Base-by-base conservation (phyloP, 805 yeast species). In the Myxozyma udenii region DNA sequence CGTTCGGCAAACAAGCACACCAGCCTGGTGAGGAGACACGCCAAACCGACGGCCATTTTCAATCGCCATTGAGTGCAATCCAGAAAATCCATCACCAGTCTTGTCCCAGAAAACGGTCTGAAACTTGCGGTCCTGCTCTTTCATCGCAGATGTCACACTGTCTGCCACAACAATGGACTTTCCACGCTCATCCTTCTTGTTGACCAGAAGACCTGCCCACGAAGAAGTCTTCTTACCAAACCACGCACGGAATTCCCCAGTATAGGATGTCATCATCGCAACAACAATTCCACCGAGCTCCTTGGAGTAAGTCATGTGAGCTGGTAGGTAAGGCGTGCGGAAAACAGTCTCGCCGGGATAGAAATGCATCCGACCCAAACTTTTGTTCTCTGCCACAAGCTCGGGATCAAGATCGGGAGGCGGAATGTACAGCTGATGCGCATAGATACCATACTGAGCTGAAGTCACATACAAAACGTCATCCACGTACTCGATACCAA, bases 21-120 rank as follows among this genome's bases (percentile, higher is more conserved):
- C 60, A 4, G 52, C 48, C 39, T 52, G 55, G 38, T 55, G 58
- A 14, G 50, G 49, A 9, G 51, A 43, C 19, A 51, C 56, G 36
- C 60, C 60, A 39, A 55, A 55, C 16, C 60, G 40, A 16, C 55
- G 52, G n/a, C 60, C 60, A 30, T 55, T 55, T 39, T 49, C 60
- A 19, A 55, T 48, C 14, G 48, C 44, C 52, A 55, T 48, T 6
- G 60, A 37, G 33, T 26, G 21, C 36, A 55, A 23, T 3, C 58
- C 60, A 7, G 57, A 45, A 30, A 52, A 55, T 23, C 41, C 33
- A 32, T 36, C 48, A 21, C 60, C 60, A n/a, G 40, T 43, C 41
- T 33, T 36, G 30, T 55, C 60, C 51, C 53, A 55, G 44, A 55
- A 55, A 18, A 55, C 3, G 1, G 60, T 55, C 46, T 55, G 60